These are phyloP conservation scores for Claviceps sp. DNA, from an alignment of 2,329 filamentous ascomycete genomes.

Conservation along the genomic window DNA sequence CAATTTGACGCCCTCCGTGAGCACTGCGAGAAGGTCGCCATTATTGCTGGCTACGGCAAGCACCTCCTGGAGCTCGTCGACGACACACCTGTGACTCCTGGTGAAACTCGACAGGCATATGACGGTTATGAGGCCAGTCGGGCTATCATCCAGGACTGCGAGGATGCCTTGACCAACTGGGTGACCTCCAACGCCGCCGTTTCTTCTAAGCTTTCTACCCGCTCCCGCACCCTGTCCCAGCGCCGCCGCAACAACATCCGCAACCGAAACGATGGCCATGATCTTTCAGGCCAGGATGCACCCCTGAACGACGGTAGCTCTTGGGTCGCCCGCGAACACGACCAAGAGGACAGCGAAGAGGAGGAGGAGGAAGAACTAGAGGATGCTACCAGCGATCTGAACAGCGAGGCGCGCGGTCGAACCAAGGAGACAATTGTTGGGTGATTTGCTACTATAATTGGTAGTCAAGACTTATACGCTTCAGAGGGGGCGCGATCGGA, in stretches of 20 bases:
- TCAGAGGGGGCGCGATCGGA: neutral
- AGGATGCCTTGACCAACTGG: conserved; percentile 96
- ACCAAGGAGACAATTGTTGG: conserved; percentile 37
- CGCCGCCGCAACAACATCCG: conserved; percentile 63
- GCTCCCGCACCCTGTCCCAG: conserved; percentile 77
- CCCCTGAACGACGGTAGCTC: conserved; percentile 67
- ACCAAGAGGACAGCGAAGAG: conserved; percentile 51
- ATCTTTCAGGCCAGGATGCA: conserved; percentile 71
- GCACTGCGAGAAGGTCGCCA: conserved; percentile 95
- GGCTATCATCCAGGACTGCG: conserved; percentile 97
- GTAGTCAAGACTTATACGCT: neutral
- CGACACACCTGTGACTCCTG: conserved; percentile 91
- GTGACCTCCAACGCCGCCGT: conserved; percentile 82
- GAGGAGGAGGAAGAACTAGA: conserved; percentile 43
- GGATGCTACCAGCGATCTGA: conserved; percentile 37
- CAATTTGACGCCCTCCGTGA: conserved; percentile 96
- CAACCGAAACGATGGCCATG: conserved; percentile 56
- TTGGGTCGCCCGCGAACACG: conserved; percentile 64
- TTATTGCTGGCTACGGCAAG: conserved; percentile 95
- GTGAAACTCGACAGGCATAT: conserved; percentile 89
- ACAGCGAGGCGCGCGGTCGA: conserved; percentile 43
- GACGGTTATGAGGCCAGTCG: conserved; percentile 98
- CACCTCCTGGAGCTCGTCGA: conserved; percentile 95
- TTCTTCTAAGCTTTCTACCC: conserved; percentile 72
- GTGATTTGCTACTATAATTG: conserved; percentile 14